Evolutionary conservation across 345 rosid genomes (phyloP).

Genomic region (Eucalyptus erythrocorys): DNA sequence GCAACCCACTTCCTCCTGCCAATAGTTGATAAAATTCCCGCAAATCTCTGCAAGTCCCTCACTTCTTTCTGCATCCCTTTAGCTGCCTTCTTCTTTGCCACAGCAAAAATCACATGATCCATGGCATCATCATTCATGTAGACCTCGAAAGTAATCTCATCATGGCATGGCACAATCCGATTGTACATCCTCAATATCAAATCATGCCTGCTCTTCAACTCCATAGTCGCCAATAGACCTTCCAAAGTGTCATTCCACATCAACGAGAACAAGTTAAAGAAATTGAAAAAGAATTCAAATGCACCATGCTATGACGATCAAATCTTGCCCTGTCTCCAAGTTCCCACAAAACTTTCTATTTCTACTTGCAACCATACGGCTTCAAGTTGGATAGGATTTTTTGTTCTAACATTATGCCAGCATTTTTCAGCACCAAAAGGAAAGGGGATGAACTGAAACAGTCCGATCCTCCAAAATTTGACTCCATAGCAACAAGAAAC

Average conservation of each 20-base stretch:
- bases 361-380: not conserved
- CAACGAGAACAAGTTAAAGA: not conserved
- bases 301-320: not conserved
- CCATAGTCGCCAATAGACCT: constrained; percentile 68
- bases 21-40: constrained; percentile 24
- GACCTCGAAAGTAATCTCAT: constrained; percentile 82
- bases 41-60: constrained; percentile 77
- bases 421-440: not conserved
- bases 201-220: constrained; percentile 94
- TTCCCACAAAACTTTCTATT: not conserved
- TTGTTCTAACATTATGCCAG: not conserved
- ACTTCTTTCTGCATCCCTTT: constrained; percentile 81
- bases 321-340: not conserved
- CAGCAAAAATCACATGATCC: constrained; percentile 76
- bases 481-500: not conserved
- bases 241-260: not conserved
- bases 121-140: constrained; percentile 88
- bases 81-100: constrained; percentile 82
- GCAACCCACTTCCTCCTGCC: constrained; percentile 78
- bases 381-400: not conserved
- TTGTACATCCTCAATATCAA: constrained; percentile 64
- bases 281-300: not conserved
- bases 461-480: not conserved
- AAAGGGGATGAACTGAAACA: not conserved
- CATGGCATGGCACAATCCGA: constrained; percentile 70